These are phyloP conservation scores for Asterochloris sp. DNA, from an alignment of 139 green algal species.

Conservation along the genomic window DNA sequence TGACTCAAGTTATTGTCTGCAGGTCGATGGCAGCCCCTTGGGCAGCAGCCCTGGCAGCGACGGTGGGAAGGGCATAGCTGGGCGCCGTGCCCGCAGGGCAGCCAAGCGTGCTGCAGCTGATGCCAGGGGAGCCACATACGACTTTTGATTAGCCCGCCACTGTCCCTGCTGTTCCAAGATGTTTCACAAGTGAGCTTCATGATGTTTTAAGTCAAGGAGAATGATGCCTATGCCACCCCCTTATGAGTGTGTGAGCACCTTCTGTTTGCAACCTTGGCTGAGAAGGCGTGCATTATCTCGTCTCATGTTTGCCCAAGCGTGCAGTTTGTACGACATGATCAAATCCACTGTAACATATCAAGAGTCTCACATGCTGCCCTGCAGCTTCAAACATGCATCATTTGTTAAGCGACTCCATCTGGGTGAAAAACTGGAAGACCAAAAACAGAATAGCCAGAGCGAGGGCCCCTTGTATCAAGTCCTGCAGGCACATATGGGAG, in stretches of 20 bases:
- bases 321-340: no score
- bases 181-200: background rate
- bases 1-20: background rate
- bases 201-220: background rate
- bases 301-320: no score
- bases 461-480: background rate
- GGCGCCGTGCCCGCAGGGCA: slow-evolving; percentile 16
- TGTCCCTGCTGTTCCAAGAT: background rate
- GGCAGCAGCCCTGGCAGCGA: slow-evolving; percentile 16
- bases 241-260: no score
- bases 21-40: background rate
- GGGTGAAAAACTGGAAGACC: slow-evolving; percentile 25
- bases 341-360: no score
- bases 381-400: background rate
- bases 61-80: slow-evolving; percentile 9
- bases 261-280: no score
- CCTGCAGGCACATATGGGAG: slow-evolving; percentile 1
- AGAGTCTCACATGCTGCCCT: no score
- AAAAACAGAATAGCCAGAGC: slow-evolving; percentile 33
- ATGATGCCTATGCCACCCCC: no score
- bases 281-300: no score
- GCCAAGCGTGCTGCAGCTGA: slow-evolving; percentile 21
- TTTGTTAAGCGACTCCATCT: slow-evolving; percentile 13
- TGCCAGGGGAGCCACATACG: slow-evolving; percentile 13
- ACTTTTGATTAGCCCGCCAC: background rate